phyloP scores from a whole-genome alignment of 805 yeast genomes.

The Kazachstania africana region DNA sequence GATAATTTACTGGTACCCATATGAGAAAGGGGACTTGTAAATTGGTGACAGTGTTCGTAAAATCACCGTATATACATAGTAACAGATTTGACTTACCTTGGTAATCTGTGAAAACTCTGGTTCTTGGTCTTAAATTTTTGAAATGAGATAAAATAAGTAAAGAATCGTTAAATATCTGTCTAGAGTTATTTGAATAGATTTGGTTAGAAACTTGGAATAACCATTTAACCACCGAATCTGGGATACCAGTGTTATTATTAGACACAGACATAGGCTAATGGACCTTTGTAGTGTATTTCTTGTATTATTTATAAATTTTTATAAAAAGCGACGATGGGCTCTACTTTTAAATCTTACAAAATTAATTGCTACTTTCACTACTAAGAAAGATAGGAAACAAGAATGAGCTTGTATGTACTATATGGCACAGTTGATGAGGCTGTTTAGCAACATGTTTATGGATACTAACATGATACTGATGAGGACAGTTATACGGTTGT shows the following conservation, averaged over 20 bases:
- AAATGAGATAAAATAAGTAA: conserved; percentile 36
- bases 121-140: conserved; percentile 48
- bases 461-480: too few relatives aligned
- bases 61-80: conserved; percentile 57
- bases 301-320: too few relatives aligned
- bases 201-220: conserved; percentile 2
- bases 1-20: conserved; percentile 71
- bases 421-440: neutral
- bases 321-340: too few relatives aligned
- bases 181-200: conserved; percentile 45
- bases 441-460: too few relatives aligned
- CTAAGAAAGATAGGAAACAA: too few relatives aligned
- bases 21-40: conserved; percentile 44
- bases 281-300: too few relatives aligned
- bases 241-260: too few relatives aligned
- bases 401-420: neutral
- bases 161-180: conserved; percentile 50
- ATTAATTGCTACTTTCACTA: too few relatives aligned
- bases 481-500: conserved; percentile 69
- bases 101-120: conserved; percentile 48
- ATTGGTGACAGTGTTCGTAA: too few relatives aligned
- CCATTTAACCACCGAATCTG: neutral
- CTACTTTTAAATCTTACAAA: too few relatives aligned
- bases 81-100: conserved; percentile 49
- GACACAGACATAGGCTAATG: too few relatives aligned